Percentiles rank a stretch among this genome's conserved stretches.
phyloP scores from a whole-genome alignment of 2,329 filamentous ascomycete species.

The Pseudogymnoascus sp. region DNA sequence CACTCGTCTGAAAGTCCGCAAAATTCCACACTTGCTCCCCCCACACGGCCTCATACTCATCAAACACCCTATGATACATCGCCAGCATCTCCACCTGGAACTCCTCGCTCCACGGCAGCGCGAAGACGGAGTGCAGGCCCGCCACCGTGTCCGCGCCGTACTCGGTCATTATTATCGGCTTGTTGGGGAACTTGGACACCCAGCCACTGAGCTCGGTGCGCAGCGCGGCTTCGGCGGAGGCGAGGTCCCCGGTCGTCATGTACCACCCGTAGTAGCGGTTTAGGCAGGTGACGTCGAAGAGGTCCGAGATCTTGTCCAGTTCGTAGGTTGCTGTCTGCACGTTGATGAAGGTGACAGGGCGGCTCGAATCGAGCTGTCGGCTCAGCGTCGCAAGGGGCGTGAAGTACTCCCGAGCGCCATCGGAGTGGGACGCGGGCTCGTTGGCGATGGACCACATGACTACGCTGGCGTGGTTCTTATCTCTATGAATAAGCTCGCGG shows the following conservation, averaged over 20 bases:
- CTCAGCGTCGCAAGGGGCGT: slow-evolving; percentile 14
- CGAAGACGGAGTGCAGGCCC: slow-evolving; percentile 22
- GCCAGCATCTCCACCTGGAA: slow-evolving; percentile 23
- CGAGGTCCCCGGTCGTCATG: slow-evolving; percentile 20
- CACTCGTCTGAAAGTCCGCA: slow-evolving; percentile 21
- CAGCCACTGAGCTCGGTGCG: slow-evolving; percentile 21
- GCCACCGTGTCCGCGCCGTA: slow-evolving; percentile 26
- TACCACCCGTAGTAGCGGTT: slow-evolving; percentile 29
- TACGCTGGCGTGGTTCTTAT: slow-evolving; percentile 63
- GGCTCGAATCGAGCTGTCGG: slow-evolving; percentile 21
- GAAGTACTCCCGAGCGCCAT: not conserved
- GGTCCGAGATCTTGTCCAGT: slow-evolving; percentile 19
- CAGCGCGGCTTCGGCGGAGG: slow-evolving; percentile 20
- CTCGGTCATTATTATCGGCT: slow-evolving; percentile 27
- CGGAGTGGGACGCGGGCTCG: slow-evolving; percentile 33
- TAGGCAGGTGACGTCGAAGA: slow-evolving; percentile 25
- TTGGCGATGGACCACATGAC: slow-evolving; percentile 69
- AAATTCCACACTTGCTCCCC: slow-evolving; percentile 27
- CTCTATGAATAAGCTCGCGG: slow-evolving; percentile 53
- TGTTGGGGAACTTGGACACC: slow-evolving; percentile 20
- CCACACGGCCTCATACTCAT: slow-evolving; percentile 21
- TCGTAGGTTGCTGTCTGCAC: slow-evolving; percentile 13
- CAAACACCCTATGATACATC: slow-evolving; percentile 27
- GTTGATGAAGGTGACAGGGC: slow-evolving; percentile 24
- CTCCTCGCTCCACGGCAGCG: slow-evolving; percentile 26